Base-by-base conservation (phyloP, 202 grass and related monocot genomes). In the Elaeis oleifera region DNA sequence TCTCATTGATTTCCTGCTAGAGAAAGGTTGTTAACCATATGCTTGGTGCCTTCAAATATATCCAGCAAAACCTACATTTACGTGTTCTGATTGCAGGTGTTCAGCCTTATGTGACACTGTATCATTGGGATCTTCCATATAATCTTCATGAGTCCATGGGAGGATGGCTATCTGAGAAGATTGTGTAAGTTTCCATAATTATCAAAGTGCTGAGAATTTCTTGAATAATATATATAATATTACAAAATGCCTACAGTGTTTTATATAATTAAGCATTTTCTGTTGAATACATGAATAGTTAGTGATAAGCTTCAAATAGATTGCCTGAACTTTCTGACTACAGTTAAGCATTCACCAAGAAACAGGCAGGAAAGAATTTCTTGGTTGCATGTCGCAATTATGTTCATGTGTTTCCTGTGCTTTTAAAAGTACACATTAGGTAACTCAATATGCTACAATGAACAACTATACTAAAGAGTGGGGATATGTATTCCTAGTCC, bases 61-160 rank as follows among this genome's bases (percentile, higher is more conserved):
- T 68, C 36, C 11, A 51, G 24, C 61, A 36, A 71, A 67, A 68
- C 64, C 48, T 55, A 79, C 50, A 58, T 20, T 22, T 69, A 36
- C 20, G 53, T 73, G 57, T 75, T 26, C 68, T 69, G 17, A 23
- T 20, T 73, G 49, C 59, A 99, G 94, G 88, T 78, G 78, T 99
- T 77, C 79, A 92, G 59, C 94, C 94, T 49, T 99, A 86, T 20
- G 82, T 49, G 51, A 99, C 94, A 68, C 69, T 99, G 15, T 99
- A 99, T 80, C 94, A 99, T 61, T 99, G 94, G 94, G 94, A 99
- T 79, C 88, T 99, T 79, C 94, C 94, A 18, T 52, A 92, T 63
- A 55, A 86, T 83, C 84, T 99, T 70, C 88, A 99, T 23, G 70
- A 70, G 54, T 79, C 74, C 22, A 1, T 77, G 1, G 85, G 94